Evolutionary conservation across 345 rosid species (phyloP).

Genomic region (Gossypium turneri): DNA sequence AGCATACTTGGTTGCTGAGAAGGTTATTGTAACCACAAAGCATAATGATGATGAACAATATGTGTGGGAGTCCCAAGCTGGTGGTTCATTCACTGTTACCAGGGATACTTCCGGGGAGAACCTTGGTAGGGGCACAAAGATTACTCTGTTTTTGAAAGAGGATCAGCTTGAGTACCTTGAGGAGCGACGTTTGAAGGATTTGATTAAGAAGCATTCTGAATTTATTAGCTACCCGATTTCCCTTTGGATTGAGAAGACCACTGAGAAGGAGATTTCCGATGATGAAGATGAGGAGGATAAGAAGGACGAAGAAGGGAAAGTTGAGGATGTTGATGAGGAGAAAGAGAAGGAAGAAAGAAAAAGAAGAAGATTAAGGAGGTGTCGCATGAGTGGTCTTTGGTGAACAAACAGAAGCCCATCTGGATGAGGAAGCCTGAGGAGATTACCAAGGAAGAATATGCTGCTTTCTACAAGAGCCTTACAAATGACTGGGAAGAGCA

Average conservation of each 20-base stretch:
- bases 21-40: constrained; percentile 67
- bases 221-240: constrained; percentile 87
- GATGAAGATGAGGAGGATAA: constrained; percentile 90
- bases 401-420: constrained; percentile 89
- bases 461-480: constrained; percentile 91
- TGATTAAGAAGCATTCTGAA: constrained; percentile 88
- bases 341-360: constrained; percentile 71
- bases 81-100: constrained; percentile 81
- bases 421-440: constrained; percentile 98
- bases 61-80: constrained; percentile 92
- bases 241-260: constrained; percentile 84
- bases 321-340: constrained; percentile 78
- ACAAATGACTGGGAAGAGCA: constrained; percentile 98
- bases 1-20: constrained; percentile 76
- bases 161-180: constrained; percentile 90
- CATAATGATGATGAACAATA: constrained; percentile 90
- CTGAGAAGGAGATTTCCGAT: constrained; percentile 84
- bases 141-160: constrained; percentile 64
- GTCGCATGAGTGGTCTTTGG: constrained; percentile 74
- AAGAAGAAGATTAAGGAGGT: constrained; percentile 91
- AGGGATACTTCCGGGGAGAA: constrained; percentile 63
- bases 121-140: constrained; percentile 85
- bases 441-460: constrained; percentile 77
- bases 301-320: constrained; percentile 77
- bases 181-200: constrained; percentile 78